Evolutionary conservation across 768 basidiomycete genomes (phyloP), one percentile per base, ranked within the genome.

Genomic region (Bullera alba): DNA sequence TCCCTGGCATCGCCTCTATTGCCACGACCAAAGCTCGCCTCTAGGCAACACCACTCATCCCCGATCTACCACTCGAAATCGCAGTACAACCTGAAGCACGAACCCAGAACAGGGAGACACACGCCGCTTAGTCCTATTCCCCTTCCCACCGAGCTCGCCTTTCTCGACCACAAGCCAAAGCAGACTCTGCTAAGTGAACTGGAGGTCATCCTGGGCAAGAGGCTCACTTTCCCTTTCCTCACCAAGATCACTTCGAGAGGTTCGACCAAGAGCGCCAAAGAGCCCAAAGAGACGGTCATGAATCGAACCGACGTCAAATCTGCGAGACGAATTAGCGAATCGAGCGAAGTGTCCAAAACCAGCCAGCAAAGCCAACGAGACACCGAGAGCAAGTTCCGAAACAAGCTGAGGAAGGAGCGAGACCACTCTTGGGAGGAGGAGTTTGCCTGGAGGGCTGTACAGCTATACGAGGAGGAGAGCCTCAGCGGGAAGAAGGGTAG

Each of bases 131-230:
- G 32, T 10, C 34, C 17, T 29, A 43, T 34, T 45, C 25, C 34
- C 6, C 35, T 61, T 1, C 60, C 60, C 1, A 53, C 42, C 16
- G 61, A 60, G 26, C 47, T 67, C 12, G 28, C 56, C 10, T 16
- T 64, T 8, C 52, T 67, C 32, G 60, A 67, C 38, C 32, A 14
- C n/a, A 46, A 51, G 29, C 55, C 59, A 4, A 46, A 49, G 16
- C 47, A 57, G 16, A 67, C 49, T 21, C 38, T 67, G 12, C 42
- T 67, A 1, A 27, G 21, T 10, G 62, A 67, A 37, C 23, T 67
- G n/a, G 65, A 67, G 35, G 51, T 29, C 27, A 61, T 67, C 42
- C n/a, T 58, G 4, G 60, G 60, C 8, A 58, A 56, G 46, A 61
- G 60, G 37, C 43, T 67, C 12, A 42, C 46, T 29, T 63, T 67